Percentiles rank a stretch among this genome's conserved stretches.
Conservation (phyloP, 345 rosid species). For the Cardamine chenopodiifolia region DNA sequence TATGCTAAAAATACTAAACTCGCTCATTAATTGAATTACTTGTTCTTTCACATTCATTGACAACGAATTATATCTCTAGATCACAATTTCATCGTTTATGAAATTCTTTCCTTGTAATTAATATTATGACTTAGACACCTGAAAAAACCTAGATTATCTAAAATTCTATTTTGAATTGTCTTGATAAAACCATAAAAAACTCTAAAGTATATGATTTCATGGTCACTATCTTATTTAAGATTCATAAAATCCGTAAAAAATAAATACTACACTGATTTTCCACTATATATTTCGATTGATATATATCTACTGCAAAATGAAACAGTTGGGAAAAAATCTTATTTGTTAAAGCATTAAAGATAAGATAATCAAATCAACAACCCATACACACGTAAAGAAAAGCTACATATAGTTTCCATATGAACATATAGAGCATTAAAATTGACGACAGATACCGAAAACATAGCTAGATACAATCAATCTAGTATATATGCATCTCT, state of each 20-base stretch:
- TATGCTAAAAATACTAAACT: not conserved
- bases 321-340: not conserved
- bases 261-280: not conserved
- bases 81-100: not conserved
- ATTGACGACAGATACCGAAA: slow-evolving; percentile 34
- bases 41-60: slow-evolving; percentile 2
- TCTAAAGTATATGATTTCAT: slow-evolving; percentile 5
- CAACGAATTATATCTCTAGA: slow-evolving; percentile 7
- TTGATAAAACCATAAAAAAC: not conserved
- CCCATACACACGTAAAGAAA: slow-evolving; percentile 4
- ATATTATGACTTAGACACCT: not conserved
- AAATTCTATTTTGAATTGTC: not conserved
- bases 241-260: not conserved
- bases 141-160: not conserved
- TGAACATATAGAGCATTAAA: slow-evolving; percentile 24
- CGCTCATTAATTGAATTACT: not conserved
- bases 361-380: slow-evolving; percentile 8
- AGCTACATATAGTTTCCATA: not conserved
- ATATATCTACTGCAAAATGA: not conserved
- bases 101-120: not conserved
- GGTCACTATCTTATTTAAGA: not conserved
- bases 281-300: not conserved
- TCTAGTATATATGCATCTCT: slow-evolving; percentile 28
- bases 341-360: not conserved
- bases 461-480: slow-evolving; percentile 34